These are phyloP conservation scores for Stachybotrys echinatus DNA, from an alignment of 2,329 filamentous ascomycete species.

Conservation along the genomic window DNA sequence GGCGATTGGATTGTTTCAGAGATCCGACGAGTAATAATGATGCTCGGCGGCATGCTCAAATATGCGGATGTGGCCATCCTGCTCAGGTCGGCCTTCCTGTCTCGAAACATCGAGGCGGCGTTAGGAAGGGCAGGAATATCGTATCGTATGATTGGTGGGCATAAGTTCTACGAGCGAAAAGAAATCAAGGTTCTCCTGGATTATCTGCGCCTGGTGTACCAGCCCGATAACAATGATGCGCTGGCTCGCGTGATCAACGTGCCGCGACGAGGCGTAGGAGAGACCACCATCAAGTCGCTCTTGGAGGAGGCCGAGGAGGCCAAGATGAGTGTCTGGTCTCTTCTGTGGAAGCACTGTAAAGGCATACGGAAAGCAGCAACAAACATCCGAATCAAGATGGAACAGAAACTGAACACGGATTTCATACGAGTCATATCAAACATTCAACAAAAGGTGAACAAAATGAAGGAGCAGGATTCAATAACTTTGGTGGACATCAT, in stretches of 20 bases:
- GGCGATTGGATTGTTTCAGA: slow-evolving; percentile 87
- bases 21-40: slow-evolving; percentile 62
- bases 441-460: slow-evolving; percentile 22
- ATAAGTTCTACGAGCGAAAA: slow-evolving; percentile 84
- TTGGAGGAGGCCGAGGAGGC: slow-evolving; percentile 70
- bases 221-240: slow-evolving; percentile 83
- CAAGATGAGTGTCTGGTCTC: slow-evolving; percentile 67
- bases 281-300: slow-evolving; percentile 67
- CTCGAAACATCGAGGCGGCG: slow-evolving; percentile 77
- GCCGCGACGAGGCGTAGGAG: slow-evolving; percentile 75
- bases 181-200: slow-evolving; percentile 86
- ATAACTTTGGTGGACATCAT: slow-evolving; percentile 42
- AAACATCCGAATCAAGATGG: slow-evolving; percentile 43
- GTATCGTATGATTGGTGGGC: slow-evolving; percentile 88
- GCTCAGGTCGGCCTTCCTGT: slow-evolving; percentile 77
- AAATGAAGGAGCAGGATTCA: slow-evolving; percentile 18
- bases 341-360: slow-evolving; percentile 55
- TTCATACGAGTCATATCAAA: slow-evolving; percentile 38
- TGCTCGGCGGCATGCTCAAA: slow-evolving; percentile 69
- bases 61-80: slow-evolving; percentile 80
- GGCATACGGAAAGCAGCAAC: slow-evolving; percentile 42
- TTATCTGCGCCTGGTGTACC: slow-evolving; percentile 79
- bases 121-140: slow-evolving; percentile 76
- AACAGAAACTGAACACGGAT: slow-evolving; percentile 47
- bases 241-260: slow-evolving; percentile 79